Base-by-base conservation (phyloP, 1,284 basidiomycete genomes). In the Heterobasidion parviporum region DNA sequence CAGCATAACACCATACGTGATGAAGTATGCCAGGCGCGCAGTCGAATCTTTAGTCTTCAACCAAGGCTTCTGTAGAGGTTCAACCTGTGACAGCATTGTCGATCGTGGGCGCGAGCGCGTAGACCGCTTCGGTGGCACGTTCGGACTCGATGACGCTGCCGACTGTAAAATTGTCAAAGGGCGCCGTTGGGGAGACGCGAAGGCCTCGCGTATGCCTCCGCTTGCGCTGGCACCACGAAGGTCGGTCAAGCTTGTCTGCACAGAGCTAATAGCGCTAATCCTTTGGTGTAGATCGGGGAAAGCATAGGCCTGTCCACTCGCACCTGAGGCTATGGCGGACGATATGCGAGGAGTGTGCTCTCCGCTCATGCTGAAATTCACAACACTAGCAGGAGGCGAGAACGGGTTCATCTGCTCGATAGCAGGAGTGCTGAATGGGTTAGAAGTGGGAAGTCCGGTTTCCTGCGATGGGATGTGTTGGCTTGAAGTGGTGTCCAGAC, bases 11-110 rank as follows among this genome's bases (percentile, higher is more conserved):
- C 68, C 70, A 61, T 86, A 83, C 1, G 89, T 92, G 61, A 91
- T 64, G 66, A 78, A 79, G 63, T 87, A 88, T 2, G 89, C 80
- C 50, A 88, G 69, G 20, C 79, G 73, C 47, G 74, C 68, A 55
- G 82, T 81, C 2, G 80, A 78, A 69, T 92, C 87, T 64, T 76
- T 80, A 60, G 76, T 75, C 49, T 74, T 68, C 35, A 85, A 56
- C 90, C 90, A 93, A 0, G 89, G 87, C 68, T 92, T 93, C 56
- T 79, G 71, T 38, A 81, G 73, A 52, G 81, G 74, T 8, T 79
- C 76, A 51, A 69, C 70, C 32, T 89, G 72, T 75, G 89, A 80
- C 1, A 85, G 88, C 48, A 83, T 87, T 59, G 79, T 81, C 47
- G 78, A 76, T 15, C 83, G 79, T 54, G 76, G 76, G n/a, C 74